These are phyloP conservation scores for Deuterostichococcus epilithicus DNA, from an alignment of 139 green algal species.

Conservation along the genomic window DNA sequence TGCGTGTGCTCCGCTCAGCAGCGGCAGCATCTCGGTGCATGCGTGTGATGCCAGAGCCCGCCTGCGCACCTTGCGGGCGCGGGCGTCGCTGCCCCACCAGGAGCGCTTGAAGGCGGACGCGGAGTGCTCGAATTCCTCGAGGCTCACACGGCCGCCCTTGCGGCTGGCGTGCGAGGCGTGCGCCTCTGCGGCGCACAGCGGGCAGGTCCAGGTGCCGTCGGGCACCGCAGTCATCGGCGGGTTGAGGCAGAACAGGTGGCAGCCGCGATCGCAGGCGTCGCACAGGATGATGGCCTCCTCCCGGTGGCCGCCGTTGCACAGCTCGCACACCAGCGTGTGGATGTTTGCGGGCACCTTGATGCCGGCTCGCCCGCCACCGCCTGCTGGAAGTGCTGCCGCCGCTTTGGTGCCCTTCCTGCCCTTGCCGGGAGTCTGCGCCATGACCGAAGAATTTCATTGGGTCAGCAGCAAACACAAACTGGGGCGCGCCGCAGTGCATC, in stretches of 20 bases:
- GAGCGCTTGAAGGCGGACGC: constrained; percentile 42
- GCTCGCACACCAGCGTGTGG: constrained; percentile 48
- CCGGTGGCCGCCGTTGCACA: constrained; percentile 55
- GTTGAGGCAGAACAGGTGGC: constrained; percentile 71
- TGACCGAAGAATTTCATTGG: too few species aligned
- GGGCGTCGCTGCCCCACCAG: constrained; percentile 37
- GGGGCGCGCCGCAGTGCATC: too few species aligned
- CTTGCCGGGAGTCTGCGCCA: too few species aligned
- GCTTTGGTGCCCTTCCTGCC: background rate
- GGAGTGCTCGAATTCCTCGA: constrained; percentile 60
- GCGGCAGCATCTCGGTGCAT: too few species aligned
- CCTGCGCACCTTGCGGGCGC: constrained; percentile 8
- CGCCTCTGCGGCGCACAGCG: constrained; percentile 52
- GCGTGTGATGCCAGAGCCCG: background rate
- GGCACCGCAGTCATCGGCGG: constrained; percentile 68
- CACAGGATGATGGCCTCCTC: constrained; percentile 82
- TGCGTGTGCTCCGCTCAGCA: constrained; percentile 3
- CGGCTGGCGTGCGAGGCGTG: constrained; percentile 19
- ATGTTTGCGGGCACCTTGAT: constrained; percentile 43
- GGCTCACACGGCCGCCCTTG: constrained; percentile 54
- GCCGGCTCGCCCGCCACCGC: background rate
- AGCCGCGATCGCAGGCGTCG: constrained; percentile 67
- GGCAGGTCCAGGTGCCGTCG: constrained; percentile 81
- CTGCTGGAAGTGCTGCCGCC: constrained; percentile 6
- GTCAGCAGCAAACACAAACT: too few species aligned